These are phyloP conservation scores for Geotrichum macrosporum DNA, from an alignment of 1,139 yeast species.

Conservation along the genomic window DNA sequence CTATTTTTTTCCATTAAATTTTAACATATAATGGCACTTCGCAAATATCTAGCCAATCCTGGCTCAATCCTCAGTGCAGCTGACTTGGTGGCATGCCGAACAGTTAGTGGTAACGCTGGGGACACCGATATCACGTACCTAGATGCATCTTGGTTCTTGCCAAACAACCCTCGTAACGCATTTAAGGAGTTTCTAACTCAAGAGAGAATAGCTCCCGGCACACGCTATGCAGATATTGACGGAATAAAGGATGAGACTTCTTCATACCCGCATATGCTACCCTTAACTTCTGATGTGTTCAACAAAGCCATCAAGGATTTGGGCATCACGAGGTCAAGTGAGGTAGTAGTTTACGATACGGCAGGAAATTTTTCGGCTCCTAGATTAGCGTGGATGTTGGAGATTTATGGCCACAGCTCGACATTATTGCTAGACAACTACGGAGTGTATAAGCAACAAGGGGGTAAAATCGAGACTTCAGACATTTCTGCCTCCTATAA, in stretches of 20 bases:
- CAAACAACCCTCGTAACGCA: constrained; percentile 61
- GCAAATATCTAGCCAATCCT: neutral
- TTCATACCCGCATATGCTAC: constrained; percentile 86
- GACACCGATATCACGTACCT: constrained; percentile 49
- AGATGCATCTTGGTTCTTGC: constrained; percentile 93
- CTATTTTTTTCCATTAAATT: too few relatives aligned
- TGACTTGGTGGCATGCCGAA: constrained; percentile 15
- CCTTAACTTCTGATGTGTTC: constrained; percentile 50
- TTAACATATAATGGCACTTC: neutral
- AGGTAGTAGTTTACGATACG: constrained; percentile 78
- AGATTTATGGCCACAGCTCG: constrained; percentile 65
- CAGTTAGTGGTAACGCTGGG: neutral
- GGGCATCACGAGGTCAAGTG: constrained; percentile 21
- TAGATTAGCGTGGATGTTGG: constrained; percentile 85
- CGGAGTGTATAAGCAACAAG: constrained; percentile 46
- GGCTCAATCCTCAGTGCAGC: constrained; percentile 11
- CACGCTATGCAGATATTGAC: constrained; percentile 81
- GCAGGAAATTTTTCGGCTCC: constrained; percentile 84
- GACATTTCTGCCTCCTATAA: constrained; percentile 17
- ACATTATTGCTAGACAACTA: constrained; percentile 70
- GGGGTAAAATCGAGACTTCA: constrained; percentile 40
- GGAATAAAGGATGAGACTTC: constrained; percentile 54
- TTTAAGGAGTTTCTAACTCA: constrained; percentile 31
- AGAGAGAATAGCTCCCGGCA: constrained; percentile 54
- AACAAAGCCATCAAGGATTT: constrained; percentile 42